Percentiles rank a stretch among this genome's conserved stretches.
Conservation (phyloP, 306 rosid genomes). For the Quercus dentata region DNA sequence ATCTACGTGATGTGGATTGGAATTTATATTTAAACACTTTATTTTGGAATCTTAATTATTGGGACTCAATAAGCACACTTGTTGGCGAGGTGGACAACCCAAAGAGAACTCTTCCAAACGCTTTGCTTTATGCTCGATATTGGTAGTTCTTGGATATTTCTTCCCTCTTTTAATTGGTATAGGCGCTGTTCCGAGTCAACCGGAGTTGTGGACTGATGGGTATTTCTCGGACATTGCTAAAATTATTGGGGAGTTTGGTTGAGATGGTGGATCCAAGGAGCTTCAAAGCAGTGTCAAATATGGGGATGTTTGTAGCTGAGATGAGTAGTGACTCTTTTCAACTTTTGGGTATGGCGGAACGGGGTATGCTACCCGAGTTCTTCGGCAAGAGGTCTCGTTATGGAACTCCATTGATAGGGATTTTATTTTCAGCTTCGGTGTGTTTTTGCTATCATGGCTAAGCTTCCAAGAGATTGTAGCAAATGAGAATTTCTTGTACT, state of each 20-base stretch:
- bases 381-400: constrained; percentile 64
- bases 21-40: constrained; percentile 46
- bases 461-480: no score
- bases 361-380: constrained; percentile 82
- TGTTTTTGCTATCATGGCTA: no score
- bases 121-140: constrained; percentile 68
- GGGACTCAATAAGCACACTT: constrained; percentile 51
- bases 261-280: constrained; percentile 90
- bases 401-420: constrained; percentile 82
- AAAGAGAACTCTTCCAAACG: constrained; percentile 5
- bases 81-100: constrained; percentile 17
- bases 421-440: no score
- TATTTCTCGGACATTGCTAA: constrained; percentile 62
- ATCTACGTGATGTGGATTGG: constrained; percentile 38
- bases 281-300: constrained; percentile 84
- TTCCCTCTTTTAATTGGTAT: constrained; percentile 76
- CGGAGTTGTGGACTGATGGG: constrained; percentile 73
- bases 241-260: constrained; percentile 80
- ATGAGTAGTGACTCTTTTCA: constrained; percentile 93
- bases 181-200: constrained; percentile 60
- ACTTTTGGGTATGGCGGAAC: constrained; percentile 21
- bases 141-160: constrained; percentile 72
- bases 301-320: constrained; percentile 96
- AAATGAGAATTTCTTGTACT: no score
- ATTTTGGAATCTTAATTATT: constrained; percentile 55